phyloP scores from a whole-genome alignment of 495 filamentous ascomycete species.

The Xylaria palmicola region DNA sequence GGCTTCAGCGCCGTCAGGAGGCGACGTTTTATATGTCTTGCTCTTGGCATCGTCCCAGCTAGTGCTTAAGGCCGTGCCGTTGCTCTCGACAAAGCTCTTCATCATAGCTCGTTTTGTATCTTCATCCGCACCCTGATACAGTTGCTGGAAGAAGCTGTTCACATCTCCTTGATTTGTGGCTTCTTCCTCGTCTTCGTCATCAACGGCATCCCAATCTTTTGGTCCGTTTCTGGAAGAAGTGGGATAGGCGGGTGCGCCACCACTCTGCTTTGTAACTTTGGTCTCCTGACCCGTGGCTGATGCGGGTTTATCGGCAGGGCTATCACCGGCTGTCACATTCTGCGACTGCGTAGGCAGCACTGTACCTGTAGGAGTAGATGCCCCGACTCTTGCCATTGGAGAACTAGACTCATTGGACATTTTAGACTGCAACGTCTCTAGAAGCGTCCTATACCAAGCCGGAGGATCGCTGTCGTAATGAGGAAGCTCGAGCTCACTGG shows the following conservation, averaged over 20 bases:
- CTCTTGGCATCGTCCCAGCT: constrained; percentile 84
- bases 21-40: constrained; percentile 67
- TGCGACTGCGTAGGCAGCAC: constrained; percentile 3
- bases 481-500: constrained; percentile 15
- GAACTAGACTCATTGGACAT: neutral
- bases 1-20: constrained; percentile 74
- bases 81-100: constrained; percentile 93
- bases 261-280: constrained; percentile 6
- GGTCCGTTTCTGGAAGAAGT: constrained; percentile 81
- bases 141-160: constrained; percentile 85
- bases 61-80: constrained; percentile 89
- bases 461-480: constrained; percentile 3
- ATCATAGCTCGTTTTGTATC: constrained; percentile 93
- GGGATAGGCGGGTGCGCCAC: constrained; percentile 66
- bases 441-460: constrained; percentile 23
- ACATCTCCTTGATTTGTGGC: constrained; percentile 68
- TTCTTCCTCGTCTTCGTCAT: constrained; percentile 49
- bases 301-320: constrained; percentile 32
- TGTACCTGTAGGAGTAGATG: neutral
- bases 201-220: constrained; percentile 89
- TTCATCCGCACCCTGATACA: constrained; percentile 75
- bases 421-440: constrained; percentile 14
- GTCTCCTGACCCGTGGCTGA: constrained; percentile 17
- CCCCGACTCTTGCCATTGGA: neutral
- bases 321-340: constrained; percentile 20